Base-by-base conservation (phyloP, 2,329 filamentous ascomycete species). In the Ophiocordyceps australis region DNA sequence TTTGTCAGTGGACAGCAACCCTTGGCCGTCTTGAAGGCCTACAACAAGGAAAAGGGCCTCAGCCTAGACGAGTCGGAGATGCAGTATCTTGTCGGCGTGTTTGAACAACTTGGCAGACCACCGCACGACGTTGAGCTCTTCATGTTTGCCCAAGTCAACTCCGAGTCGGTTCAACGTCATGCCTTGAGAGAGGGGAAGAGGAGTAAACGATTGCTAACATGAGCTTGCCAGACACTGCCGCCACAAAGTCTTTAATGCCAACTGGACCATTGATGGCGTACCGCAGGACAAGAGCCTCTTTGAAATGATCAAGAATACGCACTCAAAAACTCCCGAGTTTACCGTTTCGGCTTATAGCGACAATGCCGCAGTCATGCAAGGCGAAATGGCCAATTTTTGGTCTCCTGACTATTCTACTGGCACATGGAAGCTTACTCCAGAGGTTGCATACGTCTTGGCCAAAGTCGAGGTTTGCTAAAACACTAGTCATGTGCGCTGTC, bases 111-210 rank as follows among this genome's bases (percentile, higher is more conserved):
- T 12, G 66, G 70, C 33, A 58, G 73, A 20, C 57, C 66, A 25
- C 81, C 81, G 1, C 75, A 83, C 32, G 89, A 95, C 47, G 80
- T 95, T 23, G 89, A 98, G 55, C 64, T 95, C 14, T 95, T 95
- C 62, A 95, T 95, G 89, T 98, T 95, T 49, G 86, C 86, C 11
- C 89, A 98, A 54, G 86, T 98, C 47, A 95, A 95, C 59, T 95
- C 86, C 4, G 89, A 98, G 61, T 40, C n/a, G n/a, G n/a, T n/a
- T n/a, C n/a, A n/a, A 24, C 24, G 32, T 29, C 14, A 17, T 12
- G 4, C n/a, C 9, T n/a, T 11, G 9, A 7, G 15, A 11, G 14
- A 14, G 17, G 7, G 7, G 4, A 16, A 6, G 10, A 8, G 7
- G 11, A 6, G 14, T 5, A 7, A 9, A 7, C 16, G 5, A 7